Percentiles rank a stretch among this genome's conserved stretches.
Conservation (phyloP, 2,329 filamentous ascomycete species). For the Pestalotiopsis sp. region DNA sequence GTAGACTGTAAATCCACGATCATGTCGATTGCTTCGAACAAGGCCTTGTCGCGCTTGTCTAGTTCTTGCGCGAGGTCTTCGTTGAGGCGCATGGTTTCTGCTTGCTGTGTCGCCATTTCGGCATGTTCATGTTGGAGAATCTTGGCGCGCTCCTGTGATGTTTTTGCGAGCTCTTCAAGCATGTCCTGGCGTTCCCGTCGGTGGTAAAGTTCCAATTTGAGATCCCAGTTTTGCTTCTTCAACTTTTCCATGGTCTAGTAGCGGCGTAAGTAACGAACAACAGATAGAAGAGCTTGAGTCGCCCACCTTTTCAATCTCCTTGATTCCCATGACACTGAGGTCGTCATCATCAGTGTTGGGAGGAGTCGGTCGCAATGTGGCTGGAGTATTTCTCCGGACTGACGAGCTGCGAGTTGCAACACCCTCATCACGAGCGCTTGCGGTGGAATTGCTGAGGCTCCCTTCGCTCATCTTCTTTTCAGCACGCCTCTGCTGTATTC, state of each 20-base stretch:
- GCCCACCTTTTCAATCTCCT: slow-evolving; percentile 69
- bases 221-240: slow-evolving; percentile 77
- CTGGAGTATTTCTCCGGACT: slow-evolving; percentile 31
- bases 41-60: slow-evolving; percentile 70
- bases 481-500: slow-evolving; percentile 52
- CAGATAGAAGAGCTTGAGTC: slow-evolving; percentile 10
- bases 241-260: slow-evolving; percentile 42
- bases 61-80: slow-evolving; percentile 61
- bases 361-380: slow-evolving; percentile 42
- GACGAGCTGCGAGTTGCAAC: slow-evolving; percentile 41
- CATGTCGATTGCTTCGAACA: slow-evolving; percentile 71
- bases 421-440: slow-evolving; percentile 40
- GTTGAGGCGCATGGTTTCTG: slow-evolving; percentile 60
- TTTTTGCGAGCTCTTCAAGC: slow-evolving; percentile 61
- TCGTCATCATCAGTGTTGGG: slow-evolving; percentile 47
- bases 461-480: slow-evolving; percentile 50
- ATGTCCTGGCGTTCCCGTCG: slow-evolving; percentile 65
- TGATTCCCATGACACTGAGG: slow-evolving; percentile 62
- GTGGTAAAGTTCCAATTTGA: slow-evolving; percentile 75
- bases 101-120: slow-evolving; percentile 39
- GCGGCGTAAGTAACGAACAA: slow-evolving; percentile 11
- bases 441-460: slow-evolving; percentile 37
- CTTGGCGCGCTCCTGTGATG: slow-evolving; percentile 55
- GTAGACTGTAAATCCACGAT: slow-evolving; percentile 68
- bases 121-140: slow-evolving; percentile 55